A percentile compares a stretch with the other conserved stretches of the same genome.
phyloP scores from a whole-genome alignment of 768 basidiomycete genomes.

The Tulasnella sp. region DNA sequence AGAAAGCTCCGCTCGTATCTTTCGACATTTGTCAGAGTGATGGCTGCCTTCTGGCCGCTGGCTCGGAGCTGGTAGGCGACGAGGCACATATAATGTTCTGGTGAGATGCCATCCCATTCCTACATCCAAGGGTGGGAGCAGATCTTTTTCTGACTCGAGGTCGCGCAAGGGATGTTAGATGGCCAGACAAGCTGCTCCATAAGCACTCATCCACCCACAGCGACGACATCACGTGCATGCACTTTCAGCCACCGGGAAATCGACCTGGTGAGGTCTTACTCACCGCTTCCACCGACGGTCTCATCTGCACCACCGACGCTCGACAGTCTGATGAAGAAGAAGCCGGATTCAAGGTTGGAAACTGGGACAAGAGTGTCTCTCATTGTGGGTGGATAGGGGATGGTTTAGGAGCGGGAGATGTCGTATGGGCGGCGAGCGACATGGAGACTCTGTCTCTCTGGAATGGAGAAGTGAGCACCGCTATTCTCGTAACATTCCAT shows the following conservation, averaged over 20 bases:
- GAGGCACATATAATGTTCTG: conserved; percentile 81
- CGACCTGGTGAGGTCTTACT: conserved; percentile 41
- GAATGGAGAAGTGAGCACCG: conserved; percentile 48
- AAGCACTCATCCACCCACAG: conserved; percentile 82
- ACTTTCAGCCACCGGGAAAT: conserved; percentile 35
- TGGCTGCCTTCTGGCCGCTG: conserved; percentile 65
- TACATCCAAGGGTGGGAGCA: no score
- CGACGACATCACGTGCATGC: conserved; percentile 77
- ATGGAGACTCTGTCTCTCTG: conserved; percentile 91
- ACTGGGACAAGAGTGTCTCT: conserved; percentile 72
- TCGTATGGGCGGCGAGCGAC: conserved; percentile 77
- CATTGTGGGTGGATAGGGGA: conserved; percentile 52
- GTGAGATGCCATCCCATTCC: conserved; percentile 31
- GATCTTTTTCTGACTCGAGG: not conserved
- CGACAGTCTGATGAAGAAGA: conserved; percentile 80
- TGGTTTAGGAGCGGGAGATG: conserved; percentile 18
- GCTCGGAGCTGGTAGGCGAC: conserved; percentile 62
- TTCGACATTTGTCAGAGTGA: conserved; percentile 48
- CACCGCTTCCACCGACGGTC: conserved; percentile 78
- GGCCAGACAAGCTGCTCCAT: conserved; percentile 54
- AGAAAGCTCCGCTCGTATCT: conserved; percentile 15
- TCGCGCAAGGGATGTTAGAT: conserved; percentile 66
- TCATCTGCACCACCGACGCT: conserved; percentile 40
- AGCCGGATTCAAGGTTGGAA: conserved; percentile 66
- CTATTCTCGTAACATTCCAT: no score